Evolutionary conservation across 495 filamentous ascomycete genomes (phyloP), one percentile per base, ranked within the genome.

Genomic region (Aspergillus ellipticus): DNA sequence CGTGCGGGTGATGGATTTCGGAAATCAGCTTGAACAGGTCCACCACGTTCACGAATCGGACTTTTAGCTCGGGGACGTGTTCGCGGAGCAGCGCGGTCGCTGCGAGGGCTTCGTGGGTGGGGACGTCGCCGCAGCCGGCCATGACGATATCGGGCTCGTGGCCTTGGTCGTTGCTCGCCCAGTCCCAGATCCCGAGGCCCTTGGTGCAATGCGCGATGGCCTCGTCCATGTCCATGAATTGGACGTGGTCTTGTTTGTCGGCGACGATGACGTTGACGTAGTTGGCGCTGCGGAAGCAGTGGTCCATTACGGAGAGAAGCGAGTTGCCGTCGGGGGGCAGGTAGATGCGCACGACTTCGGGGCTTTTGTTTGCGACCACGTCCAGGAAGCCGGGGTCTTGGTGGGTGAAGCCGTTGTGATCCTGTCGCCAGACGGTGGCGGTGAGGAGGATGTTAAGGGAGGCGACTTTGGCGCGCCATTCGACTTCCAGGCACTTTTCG

Each of bases 321-420:
- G 82, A 85, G 74, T 90, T 90, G 56, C 83, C 85, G 63, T 90
- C 86, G 0, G 86, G 86, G 9, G 87, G 87, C 3, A 90, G 82
- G 61, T 90, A 90, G 66, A 90, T 89, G 46, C 87, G 83, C 37
- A 89, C 85, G 2, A 90, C 85, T 55, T 88, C 82, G 13, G 87
- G 86, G 66, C 77, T 82, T 70, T 89, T 90, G 74, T 90, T 90
- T 56, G 82, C 82, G 2, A 89, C 79, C 1, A 89, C 84, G 60
- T 89, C 86, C 15, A 89, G 77, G 79, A 89, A 90, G 17, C 87
- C 86, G 0, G 86, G 86, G 57, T 90, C 87, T 66, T 90, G 87
- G 68, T 90, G 87, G 0, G 85, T 90, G 65, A 90, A 90, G 47
- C 86, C 87, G 61, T 89, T 89, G 75, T 90, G 87, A 64, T 90